A percentile compares a stretch with the other conserved stretches of the same genome.
Evolutionary conservation across 192 early-diverging fungal genomes (phyloP).

Genomic region (Pilobolus umbonatus): DNA sequence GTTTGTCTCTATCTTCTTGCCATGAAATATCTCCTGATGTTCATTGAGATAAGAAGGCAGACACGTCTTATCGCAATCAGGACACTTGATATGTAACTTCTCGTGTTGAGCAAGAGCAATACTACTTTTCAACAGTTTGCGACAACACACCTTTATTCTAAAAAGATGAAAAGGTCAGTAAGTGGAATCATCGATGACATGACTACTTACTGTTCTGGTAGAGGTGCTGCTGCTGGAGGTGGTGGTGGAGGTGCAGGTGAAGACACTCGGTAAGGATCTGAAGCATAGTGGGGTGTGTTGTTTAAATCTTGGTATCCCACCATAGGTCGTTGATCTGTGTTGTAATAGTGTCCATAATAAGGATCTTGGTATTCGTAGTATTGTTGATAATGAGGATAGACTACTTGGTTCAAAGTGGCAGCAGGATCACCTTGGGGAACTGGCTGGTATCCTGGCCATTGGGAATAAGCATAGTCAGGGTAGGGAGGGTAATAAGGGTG

Average conservation of each 20-base stretch:
- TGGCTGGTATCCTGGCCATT: background rate
- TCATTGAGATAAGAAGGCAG: constrained; percentile 3
- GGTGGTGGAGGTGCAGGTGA: background rate
- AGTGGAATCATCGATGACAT: background rate
- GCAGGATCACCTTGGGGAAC: constrained; percentile 12
- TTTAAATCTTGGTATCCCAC: constrained; percentile 14
- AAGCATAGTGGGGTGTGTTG: background rate
- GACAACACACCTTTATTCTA: constrained; percentile 8
- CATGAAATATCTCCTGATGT: constrained; percentile 12
- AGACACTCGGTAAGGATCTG: background rate
- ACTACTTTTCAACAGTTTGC: constrained; percentile 9
- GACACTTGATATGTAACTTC: constrained; percentile 24
- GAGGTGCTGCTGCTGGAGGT: background rate
- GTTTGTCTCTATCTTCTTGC: constrained; percentile 4
- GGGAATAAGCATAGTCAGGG: no score
- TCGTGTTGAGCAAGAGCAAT: constrained; percentile 16
- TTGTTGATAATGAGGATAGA: constrained; percentile 20
- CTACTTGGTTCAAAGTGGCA: background rate
- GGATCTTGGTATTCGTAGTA: constrained; percentile 5
- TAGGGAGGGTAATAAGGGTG: background rate
- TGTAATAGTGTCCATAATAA: background rate
- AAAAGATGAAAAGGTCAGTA: background rate
- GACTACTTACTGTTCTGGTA: background rate
- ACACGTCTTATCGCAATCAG: constrained; percentile 10
- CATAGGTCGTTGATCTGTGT: constrained; percentile 3